Conservation (phyloP, 2,329 filamentous ascomycete genomes). For the Ustulina deusta region DNA sequence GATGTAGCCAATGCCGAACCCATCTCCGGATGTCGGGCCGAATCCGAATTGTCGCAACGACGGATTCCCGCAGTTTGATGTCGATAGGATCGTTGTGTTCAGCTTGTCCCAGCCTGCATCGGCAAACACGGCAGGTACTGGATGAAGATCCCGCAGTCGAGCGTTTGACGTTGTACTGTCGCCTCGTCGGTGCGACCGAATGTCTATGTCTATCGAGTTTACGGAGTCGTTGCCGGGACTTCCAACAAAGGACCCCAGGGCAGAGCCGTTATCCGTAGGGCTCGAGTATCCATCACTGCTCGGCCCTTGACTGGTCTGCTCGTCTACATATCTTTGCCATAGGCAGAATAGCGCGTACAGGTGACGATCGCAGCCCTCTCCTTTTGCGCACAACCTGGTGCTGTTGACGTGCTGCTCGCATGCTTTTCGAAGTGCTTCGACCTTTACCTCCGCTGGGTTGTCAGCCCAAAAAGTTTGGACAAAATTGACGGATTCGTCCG, state of each 20-base stretch:
- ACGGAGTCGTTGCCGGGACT: constrained; percentile 67
- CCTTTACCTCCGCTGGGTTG: constrained; percentile 82
- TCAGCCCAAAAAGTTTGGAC: constrained; percentile 96
- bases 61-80: constrained; percentile 98
- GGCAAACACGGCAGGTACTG: constrained; percentile 83
- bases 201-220: constrained; percentile 57
- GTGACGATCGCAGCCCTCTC: constrained; percentile 90
- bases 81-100: constrained; percentile 93
- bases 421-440: constrained; percentile 85
- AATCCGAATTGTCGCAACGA: constrained; percentile 96
- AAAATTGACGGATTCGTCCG: constrained; percentile 85
- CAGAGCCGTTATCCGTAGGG: constrained; percentile 63
- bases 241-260: constrained; percentile 60
- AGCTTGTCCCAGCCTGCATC: constrained; percentile 94
- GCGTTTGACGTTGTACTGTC: constrained; percentile 66
- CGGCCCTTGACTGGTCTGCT: constrained; percentile 67
- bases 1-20: constrained; percentile 98
- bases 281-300: constrained; percentile 74
- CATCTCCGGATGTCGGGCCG: constrained; percentile 91
- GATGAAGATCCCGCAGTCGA: constrained; percentile 54
- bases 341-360: constrained; percentile 94
- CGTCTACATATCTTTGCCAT: constrained; percentile 90
- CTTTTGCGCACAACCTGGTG: constrained; percentile 89
- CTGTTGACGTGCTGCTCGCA: constrained; percentile 83
- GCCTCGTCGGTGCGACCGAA: constrained; percentile 59